Evolutionary conservation across 768 basidiomycete species (phyloP), one percentile per base, ranked within the genome.

Genomic region (Infundibulicybe gibba): DNA sequence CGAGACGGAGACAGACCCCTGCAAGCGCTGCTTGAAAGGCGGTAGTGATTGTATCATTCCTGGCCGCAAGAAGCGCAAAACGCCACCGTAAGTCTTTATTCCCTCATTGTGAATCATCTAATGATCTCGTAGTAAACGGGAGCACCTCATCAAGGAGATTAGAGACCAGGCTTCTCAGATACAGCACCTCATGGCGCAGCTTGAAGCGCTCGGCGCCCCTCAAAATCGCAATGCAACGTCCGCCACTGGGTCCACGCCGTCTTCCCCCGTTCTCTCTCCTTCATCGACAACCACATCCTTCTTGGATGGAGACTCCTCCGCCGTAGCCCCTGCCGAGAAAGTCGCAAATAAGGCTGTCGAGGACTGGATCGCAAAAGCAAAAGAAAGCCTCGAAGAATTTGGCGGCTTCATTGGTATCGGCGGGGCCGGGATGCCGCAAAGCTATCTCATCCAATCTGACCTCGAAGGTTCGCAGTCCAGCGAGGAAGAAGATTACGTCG

Each of bases 51-150:
- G 88, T 54, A 66, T 83, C 35, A 87, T 86, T 42, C 88, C 88
- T n/a, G 88, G 87, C n/a, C 75, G 85, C 51, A 90, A 88, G 65
- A 86, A 87, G 58, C 83, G 88, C 47, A 73, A 83, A 40, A 76
- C 83, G 4, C 88, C 89, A 44, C 89, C 86, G 88, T 90, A 65
- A 61, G 85, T 67, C 17, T 16, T 38, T 31, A 39, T 20, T 41
- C 35, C 17, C 11, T 10, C 10, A 8, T 17, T n/a, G 6, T 12
- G n/a, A 40, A 52, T 44, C 21, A 34, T 45, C 31, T 50, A n/a
- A 52, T 45, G 12, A 39, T 41, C 33, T 32, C 38, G 17, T 49
- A 91, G 88, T 34, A 90, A 90, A 74, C 85, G 89, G 12, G 89
- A 90, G 57, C 73, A 84, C 54, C 73, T 91, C n/a, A 71, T 90